phyloP scores from a whole-genome alignment of 331 rosid genomes.

The Telfairia occidentalis region DNA sequence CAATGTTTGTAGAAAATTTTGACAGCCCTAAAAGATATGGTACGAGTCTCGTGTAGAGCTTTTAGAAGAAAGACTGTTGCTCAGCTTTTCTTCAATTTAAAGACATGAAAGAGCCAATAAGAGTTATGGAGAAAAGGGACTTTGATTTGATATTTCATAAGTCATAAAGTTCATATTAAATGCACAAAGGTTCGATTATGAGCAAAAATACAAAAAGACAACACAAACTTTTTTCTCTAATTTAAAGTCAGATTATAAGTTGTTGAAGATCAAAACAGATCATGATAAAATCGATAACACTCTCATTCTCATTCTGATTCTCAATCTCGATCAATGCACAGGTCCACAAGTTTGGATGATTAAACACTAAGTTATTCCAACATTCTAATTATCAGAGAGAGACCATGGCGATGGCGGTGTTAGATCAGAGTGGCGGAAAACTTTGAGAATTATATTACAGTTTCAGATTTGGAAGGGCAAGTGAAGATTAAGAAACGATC shows the following conservation, averaged over 20 bases:
- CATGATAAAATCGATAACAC: not conserved
- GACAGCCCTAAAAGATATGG: too few relatives aligned
- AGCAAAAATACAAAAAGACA: not conserved
- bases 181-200: not conserved
- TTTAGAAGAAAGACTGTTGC: not conserved
- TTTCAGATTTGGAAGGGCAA: not conserved
- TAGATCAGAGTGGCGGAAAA: not conserved
- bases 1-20: too few relatives aligned
- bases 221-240: too few relatives aligned
- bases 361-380: not conserved
- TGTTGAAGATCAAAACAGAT: not conserved
- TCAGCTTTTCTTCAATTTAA: too few relatives aligned
- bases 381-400: not conserved
- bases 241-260: too few relatives aligned
- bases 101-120: too few relatives aligned
- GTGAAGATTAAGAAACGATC: not conserved
- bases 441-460: conserved; percentile 2
- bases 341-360: not conserved
- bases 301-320: not conserved
- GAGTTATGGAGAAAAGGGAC: too few relatives aligned
- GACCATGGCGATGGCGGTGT: not conserved
- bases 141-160: not conserved
- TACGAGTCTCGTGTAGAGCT: too few relatives aligned
- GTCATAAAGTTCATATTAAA: not conserved
- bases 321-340: too few relatives aligned